These are phyloP conservation scores for Aureobasidium sp. DNA, from an alignment of 2,329 filamentous ascomycete genomes.

Conservation along the genomic window DNA sequence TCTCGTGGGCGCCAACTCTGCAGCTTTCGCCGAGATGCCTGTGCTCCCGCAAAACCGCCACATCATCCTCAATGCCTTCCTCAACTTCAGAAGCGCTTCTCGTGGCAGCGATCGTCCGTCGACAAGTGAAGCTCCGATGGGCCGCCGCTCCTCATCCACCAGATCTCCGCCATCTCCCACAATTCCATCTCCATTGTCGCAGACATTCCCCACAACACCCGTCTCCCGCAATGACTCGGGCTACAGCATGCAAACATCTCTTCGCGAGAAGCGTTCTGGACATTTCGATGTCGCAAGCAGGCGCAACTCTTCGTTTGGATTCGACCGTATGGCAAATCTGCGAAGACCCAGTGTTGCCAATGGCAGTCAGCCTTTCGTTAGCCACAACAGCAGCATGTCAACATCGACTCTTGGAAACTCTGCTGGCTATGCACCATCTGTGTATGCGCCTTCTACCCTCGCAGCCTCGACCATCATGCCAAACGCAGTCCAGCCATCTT, in stretches of 20 bases:
- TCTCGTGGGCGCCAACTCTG: conserved; percentile 83
- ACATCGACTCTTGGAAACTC: conserved; percentile 56
- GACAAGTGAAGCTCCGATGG: conserved; percentile 55
- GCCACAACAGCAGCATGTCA: conserved; percentile 56
- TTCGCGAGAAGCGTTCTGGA: conserved; percentile 89
- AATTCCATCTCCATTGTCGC: conserved; percentile 77
- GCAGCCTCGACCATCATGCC: conserved; percentile 84
- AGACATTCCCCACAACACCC: conserved; percentile 69
- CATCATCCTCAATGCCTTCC: conserved; percentile 85
- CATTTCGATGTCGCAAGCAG: conserved; percentile 71
- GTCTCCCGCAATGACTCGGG: conserved; percentile 89
- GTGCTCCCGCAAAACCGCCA: conserved; percentile 46
- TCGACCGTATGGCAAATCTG: conserved; percentile 62
- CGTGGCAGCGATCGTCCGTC: conserved; percentile 63
- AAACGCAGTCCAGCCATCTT: conserved; percentile 69
- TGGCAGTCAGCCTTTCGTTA: conserved; percentile 55
- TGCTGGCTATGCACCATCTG: conserved; percentile 65
- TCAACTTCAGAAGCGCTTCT: conserved; percentile 63
- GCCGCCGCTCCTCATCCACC: conserved; percentile 27
- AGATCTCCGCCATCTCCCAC: conserved; percentile 52
- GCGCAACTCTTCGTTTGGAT: conserved; percentile 81
- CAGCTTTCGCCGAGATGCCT: conserved; percentile 59
- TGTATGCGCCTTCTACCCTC: conserved; percentile 78
- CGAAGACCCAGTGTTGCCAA: conserved; percentile 48
- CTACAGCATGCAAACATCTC: conserved; percentile 74